Evolutionary conservation across 106 monocot genomes (phyloP).

Genomic region (Gastrodia elata): DNA sequence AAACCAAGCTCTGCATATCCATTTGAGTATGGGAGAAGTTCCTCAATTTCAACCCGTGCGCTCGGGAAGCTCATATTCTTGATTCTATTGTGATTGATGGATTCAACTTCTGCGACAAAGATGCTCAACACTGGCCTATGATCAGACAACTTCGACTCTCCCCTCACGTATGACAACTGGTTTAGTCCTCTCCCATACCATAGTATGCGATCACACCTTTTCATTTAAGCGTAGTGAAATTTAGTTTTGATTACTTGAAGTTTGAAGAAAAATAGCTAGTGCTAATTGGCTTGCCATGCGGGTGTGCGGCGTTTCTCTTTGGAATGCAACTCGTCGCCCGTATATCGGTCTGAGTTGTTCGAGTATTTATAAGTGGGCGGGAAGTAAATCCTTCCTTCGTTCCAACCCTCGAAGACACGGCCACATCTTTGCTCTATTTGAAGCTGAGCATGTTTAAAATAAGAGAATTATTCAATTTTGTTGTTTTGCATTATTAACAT

Average conservation of each 20-base stretch:
- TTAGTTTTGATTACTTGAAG: background rate
- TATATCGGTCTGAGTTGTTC: slow-evolving; percentile 41
- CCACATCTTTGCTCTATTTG: slow-evolving; percentile 52
- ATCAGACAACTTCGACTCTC: slow-evolving; percentile 55
- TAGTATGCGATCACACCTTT: slow-evolving; percentile 63
- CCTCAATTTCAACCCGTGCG: slow-evolving; percentile 56
- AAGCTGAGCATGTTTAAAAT: slow-evolving; percentile 29
- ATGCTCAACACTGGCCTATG: slow-evolving; percentile 56
- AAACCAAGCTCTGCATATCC: slow-evolving; percentile 37
- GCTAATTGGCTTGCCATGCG: slow-evolving; percentile 28
- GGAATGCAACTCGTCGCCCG: slow-evolving; percentile 31
- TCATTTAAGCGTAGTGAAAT: background rate
- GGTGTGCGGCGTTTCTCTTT: slow-evolving; percentile 41
- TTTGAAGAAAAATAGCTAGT: background rate
- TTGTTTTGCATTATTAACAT: background rate
- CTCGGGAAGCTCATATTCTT: slow-evolving; percentile 33
- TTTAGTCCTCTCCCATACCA: slow-evolving; percentile 61
- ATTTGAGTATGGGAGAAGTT: slow-evolving; percentile 47
- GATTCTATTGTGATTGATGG: slow-evolving; percentile 24
- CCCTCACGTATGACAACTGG: slow-evolving; percentile 52
- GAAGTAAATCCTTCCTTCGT: slow-evolving; percentile 49
- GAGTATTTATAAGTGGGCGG: slow-evolving; percentile 49
- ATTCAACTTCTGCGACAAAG: slow-evolving; percentile 54
- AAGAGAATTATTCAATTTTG: background rate
- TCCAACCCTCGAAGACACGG: slow-evolving; percentile 38